Conservation (phyloP, 164 flowering plant species). For the Annona cherimola region DNA sequence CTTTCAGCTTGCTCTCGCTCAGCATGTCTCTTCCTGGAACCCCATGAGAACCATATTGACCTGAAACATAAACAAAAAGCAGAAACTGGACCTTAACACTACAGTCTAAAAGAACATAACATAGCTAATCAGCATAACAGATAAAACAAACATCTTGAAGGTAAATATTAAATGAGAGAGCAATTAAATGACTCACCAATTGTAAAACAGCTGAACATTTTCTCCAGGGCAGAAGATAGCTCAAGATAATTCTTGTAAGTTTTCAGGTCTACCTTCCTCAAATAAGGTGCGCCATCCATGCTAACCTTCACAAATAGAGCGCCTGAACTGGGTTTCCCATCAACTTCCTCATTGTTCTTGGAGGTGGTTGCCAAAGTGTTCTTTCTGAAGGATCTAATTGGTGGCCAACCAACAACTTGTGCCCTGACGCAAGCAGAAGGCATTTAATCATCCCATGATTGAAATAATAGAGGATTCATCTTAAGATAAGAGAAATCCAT, state of each 20-base stretch:
- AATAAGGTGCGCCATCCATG: slow-evolving; percentile 98
- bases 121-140: neutral
- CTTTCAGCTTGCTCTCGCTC: slow-evolving; percentile 73
- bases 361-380: slow-evolving; percentile 69
- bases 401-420: slow-evolving; percentile 99
- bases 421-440: slow-evolving; percentile 51
- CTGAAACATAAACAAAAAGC: slow-evolving; percentile 36
- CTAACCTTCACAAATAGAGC: slow-evolving; percentile 89
- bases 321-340: slow-evolving; percentile 73
- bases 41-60: slow-evolving; percentile 80
- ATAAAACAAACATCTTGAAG: neutral
- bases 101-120: neutral
- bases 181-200: slow-evolving; percentile 44
- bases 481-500: no score
- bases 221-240: slow-evolving; percentile 82
- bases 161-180: neutral
- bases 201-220: slow-evolving; percentile 93
- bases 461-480: slow-evolving; percentile 1
- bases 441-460: slow-evolving; percentile 6
- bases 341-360: slow-evolving; percentile 81
- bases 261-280: slow-evolving; percentile 89
- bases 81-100: slow-evolving; percentile 21
- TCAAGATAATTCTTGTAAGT: slow-evolving; percentile 58
- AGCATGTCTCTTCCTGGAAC: slow-evolving; percentile 52
- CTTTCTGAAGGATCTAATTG: slow-evolving; percentile 79